These are phyloP conservation scores for Rhizophora mangle DNA, from an alignment of 345 rosid species.

Conservation along the genomic window DNA sequence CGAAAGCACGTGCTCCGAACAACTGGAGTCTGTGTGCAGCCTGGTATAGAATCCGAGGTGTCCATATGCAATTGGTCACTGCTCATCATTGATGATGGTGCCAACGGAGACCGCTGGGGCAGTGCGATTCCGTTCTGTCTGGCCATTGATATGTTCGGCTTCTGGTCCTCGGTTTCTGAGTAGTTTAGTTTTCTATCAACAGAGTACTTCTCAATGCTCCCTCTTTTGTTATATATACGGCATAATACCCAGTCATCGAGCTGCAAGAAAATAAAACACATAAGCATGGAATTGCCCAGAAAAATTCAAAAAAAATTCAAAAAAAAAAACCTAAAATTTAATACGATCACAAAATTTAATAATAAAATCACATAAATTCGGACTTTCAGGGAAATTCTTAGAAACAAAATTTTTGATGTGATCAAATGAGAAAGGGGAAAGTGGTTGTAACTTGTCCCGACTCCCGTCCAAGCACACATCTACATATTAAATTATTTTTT, in stretches of 20 bases:
- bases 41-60: slow-evolving; percentile 50
- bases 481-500: too few species aligned
- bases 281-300: not conserved
- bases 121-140: not conserved
- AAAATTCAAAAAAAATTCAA: not conserved
- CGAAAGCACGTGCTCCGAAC: slow-evolving; percentile 65
- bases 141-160: slow-evolving; percentile 29
- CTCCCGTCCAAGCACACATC: too few species aligned
- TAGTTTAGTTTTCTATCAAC: slow-evolving; percentile 21
- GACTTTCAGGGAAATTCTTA: too few species aligned
- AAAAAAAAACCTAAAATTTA: too few species aligned
- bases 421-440: too few species aligned
- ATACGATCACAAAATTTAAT: too few species aligned
- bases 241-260: slow-evolving; percentile 87
- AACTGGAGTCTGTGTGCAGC: slow-evolving; percentile 57
- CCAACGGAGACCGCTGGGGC: not conserved
- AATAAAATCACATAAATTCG: too few species aligned
- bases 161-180: slow-evolving; percentile 32
- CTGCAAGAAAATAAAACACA: slow-evolving; percentile 32
- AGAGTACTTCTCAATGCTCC: slow-evolving; percentile 54
- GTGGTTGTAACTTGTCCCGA: too few species aligned
- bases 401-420: too few species aligned
- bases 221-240: slow-evolving; percentile 85
- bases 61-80: slow-evolving; percentile 33
- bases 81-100: not conserved